These are phyloP conservation scores for Triticum dicoccoides DNA, from an alignment of 176 grass and related monocot species.

Conservation along the genomic window DNA sequence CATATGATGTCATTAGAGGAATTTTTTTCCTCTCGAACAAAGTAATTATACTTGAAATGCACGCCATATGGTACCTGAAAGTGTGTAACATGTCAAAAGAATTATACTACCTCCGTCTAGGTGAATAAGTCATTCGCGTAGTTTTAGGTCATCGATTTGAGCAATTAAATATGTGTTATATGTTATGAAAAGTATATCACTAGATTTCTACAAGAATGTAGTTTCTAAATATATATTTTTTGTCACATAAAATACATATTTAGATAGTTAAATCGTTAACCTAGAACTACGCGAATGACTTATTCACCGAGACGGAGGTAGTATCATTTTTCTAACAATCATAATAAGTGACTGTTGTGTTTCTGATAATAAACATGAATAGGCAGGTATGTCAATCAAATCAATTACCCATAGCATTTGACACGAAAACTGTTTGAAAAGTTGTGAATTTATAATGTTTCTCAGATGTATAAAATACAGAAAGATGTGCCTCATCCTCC, in stretches of 20 bases:
- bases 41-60: conserved; percentile 98
- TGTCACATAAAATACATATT: no score
- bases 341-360: neutral
- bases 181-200: no score
- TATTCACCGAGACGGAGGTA: no score
- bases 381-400: neutral
- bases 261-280: no score
- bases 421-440: neutral
- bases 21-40: conserved; percentile 54
- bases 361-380: conserved; percentile 20
- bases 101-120: neutral
- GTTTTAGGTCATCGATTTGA: no score
- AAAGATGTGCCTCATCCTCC: neutral
- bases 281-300: no score
- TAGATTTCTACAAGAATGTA: no score
- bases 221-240: no score
- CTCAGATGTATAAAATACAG: conserved; percentile 1
- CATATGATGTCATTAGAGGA: conserved; percentile 61
- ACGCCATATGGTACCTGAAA: conserved; percentile 88
- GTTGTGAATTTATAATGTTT: neutral
- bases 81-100: conserved; percentile 12
- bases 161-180: no score
- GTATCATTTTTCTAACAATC: neutral
- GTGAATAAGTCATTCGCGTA: no score
- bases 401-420: conserved; percentile 5